Conservation (phyloP, 2,329 filamentous ascomycete genomes). For the Scedosporium boydii region DNA sequence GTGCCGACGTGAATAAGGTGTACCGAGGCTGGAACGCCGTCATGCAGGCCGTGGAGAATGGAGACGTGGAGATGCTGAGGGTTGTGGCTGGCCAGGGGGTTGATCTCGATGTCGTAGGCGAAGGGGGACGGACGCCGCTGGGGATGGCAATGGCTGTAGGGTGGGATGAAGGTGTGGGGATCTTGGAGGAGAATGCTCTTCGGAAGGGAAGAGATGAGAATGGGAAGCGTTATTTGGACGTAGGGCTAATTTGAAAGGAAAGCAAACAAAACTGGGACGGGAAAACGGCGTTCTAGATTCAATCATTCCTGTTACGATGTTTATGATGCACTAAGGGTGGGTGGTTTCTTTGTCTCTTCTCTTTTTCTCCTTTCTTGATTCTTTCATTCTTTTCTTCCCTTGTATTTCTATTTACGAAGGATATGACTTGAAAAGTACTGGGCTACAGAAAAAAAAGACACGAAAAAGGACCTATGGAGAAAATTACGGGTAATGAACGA, state of each 20-base stretch:
- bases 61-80: constrained; percentile 43
- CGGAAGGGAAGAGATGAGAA: not conserved
- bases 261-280: too few species aligned
- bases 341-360: not conserved
- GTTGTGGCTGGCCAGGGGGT: constrained; percentile 41
- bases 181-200: constrained; percentile 21
- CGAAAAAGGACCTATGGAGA: not conserved
- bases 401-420: not conserved
- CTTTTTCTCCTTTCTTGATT: not conserved
- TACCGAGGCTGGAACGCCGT: constrained; percentile 59
- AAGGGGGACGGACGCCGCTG: constrained; percentile 41
- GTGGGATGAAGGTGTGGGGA: constrained; percentile 46
- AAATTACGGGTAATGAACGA: not conserved
- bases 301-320: too few species aligned
- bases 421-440: not conserved
- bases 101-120: constrained; percentile 43
- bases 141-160: constrained; percentile 49
- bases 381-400: not conserved
- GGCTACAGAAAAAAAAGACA: not conserved
- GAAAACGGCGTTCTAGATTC: too few species aligned
- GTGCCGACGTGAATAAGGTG: constrained; percentile 58
- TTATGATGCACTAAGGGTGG: too few species aligned
- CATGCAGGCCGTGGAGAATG: constrained; percentile 57
- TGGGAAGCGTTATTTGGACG: too few species aligned
- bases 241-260: too few species aligned